Percentiles rank a stretch among this genome's conserved stretches.
Evolutionary conservation across 257 asterid genomes (phyloP).

Genomic region (Fraxinus quadrangulata): DNA sequence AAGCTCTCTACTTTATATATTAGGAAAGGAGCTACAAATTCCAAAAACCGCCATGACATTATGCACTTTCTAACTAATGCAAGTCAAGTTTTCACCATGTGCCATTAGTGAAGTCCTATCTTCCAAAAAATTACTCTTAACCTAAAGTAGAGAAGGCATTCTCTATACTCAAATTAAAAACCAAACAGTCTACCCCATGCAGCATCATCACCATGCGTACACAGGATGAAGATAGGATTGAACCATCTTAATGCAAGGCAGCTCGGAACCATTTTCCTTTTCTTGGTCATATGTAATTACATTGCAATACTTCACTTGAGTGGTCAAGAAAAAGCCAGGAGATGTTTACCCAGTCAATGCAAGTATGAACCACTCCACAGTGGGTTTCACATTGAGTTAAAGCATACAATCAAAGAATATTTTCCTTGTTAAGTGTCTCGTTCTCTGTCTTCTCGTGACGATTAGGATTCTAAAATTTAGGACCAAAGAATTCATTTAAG

Average conservation of each 20-base stretch:
- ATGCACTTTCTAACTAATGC: background rate
- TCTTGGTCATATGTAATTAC: background rate
- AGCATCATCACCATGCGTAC: background rate
- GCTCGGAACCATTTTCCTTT: background rate
- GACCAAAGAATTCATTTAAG: background rate
- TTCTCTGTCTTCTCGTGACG: background rate
- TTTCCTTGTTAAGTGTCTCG: background rate
- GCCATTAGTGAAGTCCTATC: background rate
- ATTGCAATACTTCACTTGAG: background rate
- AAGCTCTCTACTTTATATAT: background rate
- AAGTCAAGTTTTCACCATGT: background rate
- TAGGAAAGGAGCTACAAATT: background rate
- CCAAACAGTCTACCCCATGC: background rate
- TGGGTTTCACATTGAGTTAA: background rate
- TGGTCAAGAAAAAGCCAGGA: background rate
- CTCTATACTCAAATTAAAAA: background rate
- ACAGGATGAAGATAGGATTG: background rate
- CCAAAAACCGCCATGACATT: background rate
- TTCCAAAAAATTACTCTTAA: conserved; percentile 4
- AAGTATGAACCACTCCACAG: background rate
- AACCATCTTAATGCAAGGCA: background rate
- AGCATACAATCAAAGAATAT: background rate
- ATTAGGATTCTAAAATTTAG: background rate
- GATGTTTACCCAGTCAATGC: background rate
- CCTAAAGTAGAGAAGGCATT: background rate